A percentile compares a stretch with the other conserved stretches of the same genome.
Conservation (phyloP, 2,329 filamentous ascomycete genomes). For the Diplodia intermedia region DNA sequence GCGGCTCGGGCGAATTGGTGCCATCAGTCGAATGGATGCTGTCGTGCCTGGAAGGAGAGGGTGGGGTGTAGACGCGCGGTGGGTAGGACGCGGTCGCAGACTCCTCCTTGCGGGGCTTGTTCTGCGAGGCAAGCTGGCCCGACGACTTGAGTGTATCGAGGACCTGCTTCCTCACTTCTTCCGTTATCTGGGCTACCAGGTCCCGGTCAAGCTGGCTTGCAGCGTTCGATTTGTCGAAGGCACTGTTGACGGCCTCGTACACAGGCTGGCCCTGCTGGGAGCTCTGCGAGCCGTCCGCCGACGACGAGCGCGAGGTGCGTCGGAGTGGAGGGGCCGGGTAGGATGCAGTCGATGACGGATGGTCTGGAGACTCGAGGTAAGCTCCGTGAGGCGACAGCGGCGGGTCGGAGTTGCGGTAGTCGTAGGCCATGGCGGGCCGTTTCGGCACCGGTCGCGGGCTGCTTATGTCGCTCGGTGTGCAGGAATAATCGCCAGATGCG, state of each 20-base stretch:
- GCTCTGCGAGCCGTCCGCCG: slow-evolving; percentile 43
- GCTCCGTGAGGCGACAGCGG: slow-evolving; percentile 39
- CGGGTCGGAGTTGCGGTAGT: slow-evolving; percentile 46
- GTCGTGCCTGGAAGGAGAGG: slow-evolving; percentile 56
- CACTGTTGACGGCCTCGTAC: slow-evolving; percentile 64
- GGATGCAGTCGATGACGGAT: slow-evolving; percentile 35
- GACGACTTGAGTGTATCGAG: slow-evolving; percentile 56
- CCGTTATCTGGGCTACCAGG: slow-evolving; percentile 67
- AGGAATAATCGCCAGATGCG: slow-evolving; percentile 21
- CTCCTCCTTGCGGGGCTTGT: slow-evolving; percentile 41
- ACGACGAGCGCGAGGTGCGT: slow-evolving; percentile 42
- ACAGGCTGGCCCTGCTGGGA: slow-evolving; percentile 53
- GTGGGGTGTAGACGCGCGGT: slow-evolving; percentile 61
- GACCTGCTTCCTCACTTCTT: slow-evolving; percentile 59
- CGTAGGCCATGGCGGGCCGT: slow-evolving; percentile 49
- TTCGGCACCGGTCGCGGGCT: slow-evolving; percentile 18
- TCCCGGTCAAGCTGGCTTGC: slow-evolving; percentile 63
- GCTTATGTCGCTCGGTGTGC: slow-evolving; percentile 29
- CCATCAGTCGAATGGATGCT: slow-evolving; percentile 38
- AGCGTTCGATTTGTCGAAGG: slow-evolving; percentile 60
- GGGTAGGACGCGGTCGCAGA: slow-evolving; percentile 58
- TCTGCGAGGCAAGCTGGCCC: slow-evolving; percentile 46
- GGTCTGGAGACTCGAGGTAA: slow-evolving; percentile 37
- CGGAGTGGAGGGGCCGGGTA: slow-evolving; percentile 38
- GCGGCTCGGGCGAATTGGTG: slow-evolving; percentile 48